These are phyloP conservation scores for Leishmania martiniquensis DNA, from an alignment of 208 protist species.

Conservation along the genomic window DNA sequence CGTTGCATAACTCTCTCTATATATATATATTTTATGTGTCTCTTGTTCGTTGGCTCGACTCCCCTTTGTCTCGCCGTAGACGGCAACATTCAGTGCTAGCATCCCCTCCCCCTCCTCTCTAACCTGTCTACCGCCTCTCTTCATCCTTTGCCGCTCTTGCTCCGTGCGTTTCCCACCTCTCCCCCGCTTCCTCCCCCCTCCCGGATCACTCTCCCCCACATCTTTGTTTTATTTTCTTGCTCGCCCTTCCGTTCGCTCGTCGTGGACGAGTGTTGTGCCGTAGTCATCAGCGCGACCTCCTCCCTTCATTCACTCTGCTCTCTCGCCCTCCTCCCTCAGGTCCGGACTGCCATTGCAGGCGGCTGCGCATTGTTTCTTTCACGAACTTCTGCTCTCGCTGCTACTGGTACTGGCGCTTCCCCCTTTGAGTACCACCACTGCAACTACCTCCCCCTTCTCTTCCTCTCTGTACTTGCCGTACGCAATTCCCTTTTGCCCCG, in stretches of 20 bases:
- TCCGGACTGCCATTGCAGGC: background rate
- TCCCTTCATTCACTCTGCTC: background rate
- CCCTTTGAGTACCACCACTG: background rate
- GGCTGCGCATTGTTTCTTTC: background rate
- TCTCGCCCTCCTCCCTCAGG: background rate
- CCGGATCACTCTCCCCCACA: background rate
- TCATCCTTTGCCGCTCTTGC: background rate
- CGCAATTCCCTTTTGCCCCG: background rate
- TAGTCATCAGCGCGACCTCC: background rate
- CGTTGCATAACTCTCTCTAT: background rate
- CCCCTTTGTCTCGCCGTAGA: background rate
- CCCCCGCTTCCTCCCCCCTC: background rate
- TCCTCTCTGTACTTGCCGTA: background rate
- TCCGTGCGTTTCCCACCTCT: background rate
- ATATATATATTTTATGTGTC: background rate
- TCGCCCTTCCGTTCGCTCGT: background rate
- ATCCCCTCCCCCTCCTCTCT: background rate
- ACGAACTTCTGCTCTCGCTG: background rate
- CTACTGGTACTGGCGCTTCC: background rate
- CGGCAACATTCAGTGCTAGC: too few relatives aligned
- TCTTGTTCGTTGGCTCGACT: background rate
- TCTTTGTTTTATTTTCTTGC: background rate
- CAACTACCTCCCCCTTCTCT: background rate
- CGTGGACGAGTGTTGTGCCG: background rate
- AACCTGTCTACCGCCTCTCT: background rate